Percentiles rank a stretch among this genome's conserved stretches.
Conservation (phyloP, 371 early-diverging fungal species). For the Mucor piriformis region DNA sequence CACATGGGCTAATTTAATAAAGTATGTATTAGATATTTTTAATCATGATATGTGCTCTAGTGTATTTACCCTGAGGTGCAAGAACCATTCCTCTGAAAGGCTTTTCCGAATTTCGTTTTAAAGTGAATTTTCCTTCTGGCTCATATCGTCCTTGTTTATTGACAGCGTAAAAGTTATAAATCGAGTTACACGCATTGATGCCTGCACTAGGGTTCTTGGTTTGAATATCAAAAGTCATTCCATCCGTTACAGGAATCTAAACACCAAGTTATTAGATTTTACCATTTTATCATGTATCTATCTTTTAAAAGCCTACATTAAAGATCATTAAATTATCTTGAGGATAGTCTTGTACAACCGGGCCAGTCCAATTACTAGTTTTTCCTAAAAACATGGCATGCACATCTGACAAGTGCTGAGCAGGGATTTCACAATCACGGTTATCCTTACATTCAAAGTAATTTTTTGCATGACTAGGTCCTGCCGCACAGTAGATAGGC, state of each 20-base stretch:
- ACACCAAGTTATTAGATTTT: background rate
- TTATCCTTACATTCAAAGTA: constrained; percentile 2
- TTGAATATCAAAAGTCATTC: constrained; percentile 12
- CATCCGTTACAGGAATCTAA: constrained; percentile 15
- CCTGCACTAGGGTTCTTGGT: constrained; percentile 12
- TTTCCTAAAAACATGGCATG: constrained; percentile 9
- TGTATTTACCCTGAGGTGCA: constrained; percentile 22
- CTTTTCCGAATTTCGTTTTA: constrained; percentile 8
- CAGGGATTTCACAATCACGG: constrained; percentile 9
- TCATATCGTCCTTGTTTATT: constrained; percentile 5
- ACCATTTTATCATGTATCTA: background rate
- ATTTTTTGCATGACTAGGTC: background rate
- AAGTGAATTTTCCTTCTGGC: constrained; percentile 3
- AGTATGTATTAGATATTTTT: too few relatives aligned
- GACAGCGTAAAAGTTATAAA: constrained; percentile 20
- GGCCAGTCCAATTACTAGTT: constrained; percentile 16
- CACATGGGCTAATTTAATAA: constrained; percentile 7
- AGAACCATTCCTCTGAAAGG: constrained; percentile 13
- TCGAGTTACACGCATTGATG: constrained; percentile 14
- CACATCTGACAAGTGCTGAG: constrained; percentile 2
- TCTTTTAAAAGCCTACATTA: constrained; percentile 7
- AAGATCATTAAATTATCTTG: constrained; percentile 12
- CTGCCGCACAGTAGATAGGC: background rate
- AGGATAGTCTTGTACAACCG: constrained; percentile 11
- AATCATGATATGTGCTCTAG: background rate